Evolutionary conservation across 2,329 filamentous ascomycete genomes (phyloP).

Genomic region (Nothomitra cinnamomea): DNA sequence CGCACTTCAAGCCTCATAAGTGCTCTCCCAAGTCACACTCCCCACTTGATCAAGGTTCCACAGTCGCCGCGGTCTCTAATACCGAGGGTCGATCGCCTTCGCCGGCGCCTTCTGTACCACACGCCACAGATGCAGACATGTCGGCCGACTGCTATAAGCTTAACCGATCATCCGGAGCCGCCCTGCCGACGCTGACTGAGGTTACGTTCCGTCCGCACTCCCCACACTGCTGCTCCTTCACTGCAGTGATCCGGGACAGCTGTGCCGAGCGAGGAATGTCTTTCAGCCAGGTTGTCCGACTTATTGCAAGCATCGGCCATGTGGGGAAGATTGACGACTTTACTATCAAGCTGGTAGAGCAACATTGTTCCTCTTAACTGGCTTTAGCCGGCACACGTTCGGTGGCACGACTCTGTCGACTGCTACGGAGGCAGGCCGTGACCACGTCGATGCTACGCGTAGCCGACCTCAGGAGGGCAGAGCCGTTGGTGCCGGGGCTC

Average conservation of each 20-base stretch:
- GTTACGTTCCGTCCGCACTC: constrained; percentile 10
- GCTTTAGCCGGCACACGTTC: constrained; percentile 8
- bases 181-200: constrained; percentile 8
- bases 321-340: constrained; percentile 8
- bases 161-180: constrained; percentile 5
- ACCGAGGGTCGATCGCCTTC: constrained; percentile 7
- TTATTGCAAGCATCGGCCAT: constrained; percentile 8
- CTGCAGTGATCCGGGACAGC: constrained; percentile 4
- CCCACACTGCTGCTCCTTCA: constrained; percentile 9
- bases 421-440: constrained; percentile 8
- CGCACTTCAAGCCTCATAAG: background rate
- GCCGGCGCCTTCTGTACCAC: background rate
- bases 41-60: constrained; percentile 5
- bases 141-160: background rate
- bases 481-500: constrained; percentile 9
- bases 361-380: constrained; percentile 12
- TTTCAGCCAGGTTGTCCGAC: constrained; percentile 8
- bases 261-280: constrained; percentile 7
- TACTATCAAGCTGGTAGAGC: constrained; percentile 4
- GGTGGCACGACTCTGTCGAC: background rate
- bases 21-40: background rate
- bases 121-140: background rate
- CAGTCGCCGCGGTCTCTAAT: constrained; percentile 7
- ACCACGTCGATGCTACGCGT: constrained; percentile 5
- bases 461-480: constrained; percentile 8